These are phyloP conservation scores for Debaryomyces fabryi DNA, from an alignment of 1,139 yeast genomes.

Conservation along the genomic window DNA sequence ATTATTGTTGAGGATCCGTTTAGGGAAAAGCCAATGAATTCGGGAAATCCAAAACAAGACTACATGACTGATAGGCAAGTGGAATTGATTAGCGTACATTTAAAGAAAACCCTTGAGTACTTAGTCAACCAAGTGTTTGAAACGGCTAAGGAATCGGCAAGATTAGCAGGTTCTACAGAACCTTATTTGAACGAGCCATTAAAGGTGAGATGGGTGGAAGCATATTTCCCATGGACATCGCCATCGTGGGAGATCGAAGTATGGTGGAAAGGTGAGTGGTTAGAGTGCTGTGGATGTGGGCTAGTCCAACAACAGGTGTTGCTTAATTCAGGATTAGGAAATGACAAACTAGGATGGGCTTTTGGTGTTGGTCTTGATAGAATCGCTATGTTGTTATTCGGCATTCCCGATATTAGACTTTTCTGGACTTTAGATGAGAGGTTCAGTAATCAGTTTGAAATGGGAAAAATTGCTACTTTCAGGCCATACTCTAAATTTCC, in stretches of 20 bases:
- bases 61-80: slow-evolving; percentile 73
- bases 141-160: slow-evolving; percentile 69
- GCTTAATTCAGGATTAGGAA: slow-evolving; percentile 66
- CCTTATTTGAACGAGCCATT: slow-evolving; percentile 74
- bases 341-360: slow-evolving; percentile 86
- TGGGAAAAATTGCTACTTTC: slow-evolving; percentile 70
- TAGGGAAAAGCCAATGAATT: slow-evolving; percentile 48
- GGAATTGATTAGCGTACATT: slow-evolving; percentile 69
- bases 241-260: slow-evolving; percentile 99
- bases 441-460: slow-evolving; percentile 69
- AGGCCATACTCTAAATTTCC: slow-evolving; percentile 92
- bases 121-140: slow-evolving; percentile 83
- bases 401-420: slow-evolving; percentile 90
- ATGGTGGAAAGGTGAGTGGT: slow-evolving; percentile 99
- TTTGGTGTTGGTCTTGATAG: slow-evolving; percentile 96
- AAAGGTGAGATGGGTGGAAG: slow-evolving; percentile 92
- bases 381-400: slow-evolving; percentile 92
- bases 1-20: slow-evolving; percentile 78
- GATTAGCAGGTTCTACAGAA: slow-evolving; percentile 62
- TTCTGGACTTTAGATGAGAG: slow-evolving; percentile 90
- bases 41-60: slow-evolving; percentile 76
- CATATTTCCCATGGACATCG: slow-evolving; percentile 97
- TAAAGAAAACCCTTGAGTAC: slow-evolving; percentile 83
- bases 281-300: slow-evolving; percentile 97
- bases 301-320: slow-evolving; percentile 80